phyloP scores from a whole-genome alignment of 441 rosid genomes.

The Euphorbia celastroides region DNA sequence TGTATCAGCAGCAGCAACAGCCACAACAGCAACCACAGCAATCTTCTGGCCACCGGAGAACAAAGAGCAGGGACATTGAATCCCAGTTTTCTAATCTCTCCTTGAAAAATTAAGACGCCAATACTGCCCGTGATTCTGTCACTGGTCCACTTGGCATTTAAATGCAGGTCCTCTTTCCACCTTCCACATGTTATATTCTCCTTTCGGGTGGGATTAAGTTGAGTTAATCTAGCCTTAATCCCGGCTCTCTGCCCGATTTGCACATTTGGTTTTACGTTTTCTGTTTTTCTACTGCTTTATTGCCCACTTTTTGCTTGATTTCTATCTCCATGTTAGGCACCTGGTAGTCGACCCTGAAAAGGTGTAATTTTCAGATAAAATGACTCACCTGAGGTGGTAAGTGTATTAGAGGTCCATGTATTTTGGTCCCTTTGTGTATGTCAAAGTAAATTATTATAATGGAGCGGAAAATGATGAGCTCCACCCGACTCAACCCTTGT shows the following conservation, averaged over 20 bases:
- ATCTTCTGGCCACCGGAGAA: slow-evolving; percentile 62
- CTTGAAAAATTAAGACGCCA: slow-evolving; percentile 63
- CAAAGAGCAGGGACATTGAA: slow-evolving; percentile 79
- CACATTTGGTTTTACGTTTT: slow-evolving; percentile 27
- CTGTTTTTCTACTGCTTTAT: slow-evolving; percentile 16
- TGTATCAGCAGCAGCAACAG: slow-evolving; percentile 77
- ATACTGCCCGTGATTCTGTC: slow-evolving; percentile 54
- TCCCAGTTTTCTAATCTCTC: slow-evolving; percentile 86
- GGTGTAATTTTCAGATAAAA: slow-evolving; percentile 27
- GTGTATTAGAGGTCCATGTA: slow-evolving; percentile 38
- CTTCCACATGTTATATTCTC: slow-evolving; percentile 23
- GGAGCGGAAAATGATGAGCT: neutral
- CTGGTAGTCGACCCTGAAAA: slow-evolving; percentile 51
- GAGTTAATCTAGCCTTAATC: slow-evolving; percentile 27
- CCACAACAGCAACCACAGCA: slow-evolving; percentile 37
- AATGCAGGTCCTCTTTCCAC: slow-evolving; percentile 21
- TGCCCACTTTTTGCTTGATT: slow-evolving; percentile 22
- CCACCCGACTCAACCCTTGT: slow-evolving; percentile 19
- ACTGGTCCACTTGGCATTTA: slow-evolving; percentile 62
- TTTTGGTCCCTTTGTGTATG: slow-evolving; percentile 25
- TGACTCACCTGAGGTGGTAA: slow-evolving; percentile 89
- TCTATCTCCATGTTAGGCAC: slow-evolving; percentile 46
- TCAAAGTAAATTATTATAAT: slow-evolving; percentile 10
- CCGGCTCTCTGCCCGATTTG: slow-evolving; percentile 26
- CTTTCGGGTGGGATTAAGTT: slow-evolving; percentile 26